Percentiles rank a stretch among this genome's conserved stretches.
Evolutionary conservation across 192 early-diverging fungal genomes (phyloP).

Genomic region (Coemansia brasiliensis): DNA sequence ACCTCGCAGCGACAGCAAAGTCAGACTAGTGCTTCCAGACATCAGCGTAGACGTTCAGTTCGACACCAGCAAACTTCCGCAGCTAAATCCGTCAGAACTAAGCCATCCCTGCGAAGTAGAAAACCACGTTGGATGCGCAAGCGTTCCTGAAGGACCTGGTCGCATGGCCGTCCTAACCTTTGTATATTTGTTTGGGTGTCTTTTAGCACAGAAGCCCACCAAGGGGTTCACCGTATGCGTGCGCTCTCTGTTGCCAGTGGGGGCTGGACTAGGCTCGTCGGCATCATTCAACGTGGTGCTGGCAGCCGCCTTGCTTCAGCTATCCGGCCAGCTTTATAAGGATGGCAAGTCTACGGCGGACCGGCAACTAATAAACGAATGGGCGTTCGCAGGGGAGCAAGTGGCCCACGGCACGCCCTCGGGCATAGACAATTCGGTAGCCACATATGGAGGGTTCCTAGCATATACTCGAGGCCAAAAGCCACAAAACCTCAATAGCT

Average conservation of each 20-base stretch:
- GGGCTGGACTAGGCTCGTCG: conserved; percentile 94
- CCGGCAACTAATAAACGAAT: conserved; percentile 72
- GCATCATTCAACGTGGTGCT: conserved; percentile 85
- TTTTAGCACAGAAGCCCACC: conserved; percentile 20
- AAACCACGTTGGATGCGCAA: conserved; percentile 13
- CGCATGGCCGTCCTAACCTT: conserved; percentile 64
- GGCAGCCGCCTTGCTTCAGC: conserved; percentile 71
- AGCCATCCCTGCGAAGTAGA: conserved; percentile 19
- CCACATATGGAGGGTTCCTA: conserved; percentile 84
- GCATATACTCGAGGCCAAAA: conserved; percentile 64
- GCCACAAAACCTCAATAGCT: conserved; percentile 56
- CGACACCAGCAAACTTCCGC: conserved; percentile 11
- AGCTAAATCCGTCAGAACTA: background rate
- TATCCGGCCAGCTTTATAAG: conserved; percentile 38
- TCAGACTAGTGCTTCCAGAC: conserved; percentile 66
- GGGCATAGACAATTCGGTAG: conserved; percentile 92
- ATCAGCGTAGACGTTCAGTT: conserved; percentile 52
- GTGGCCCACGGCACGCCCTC: conserved; percentile 95
- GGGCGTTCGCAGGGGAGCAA: conserved; percentile 90
- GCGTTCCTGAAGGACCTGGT: conserved; percentile 30
- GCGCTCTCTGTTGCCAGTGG: conserved; percentile 80
- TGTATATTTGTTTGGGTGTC: conserved; percentile 60
- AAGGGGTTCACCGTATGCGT: conserved; percentile 62
- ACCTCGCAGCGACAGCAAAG: conserved; percentile 45
- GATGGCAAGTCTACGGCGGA: conserved; percentile 18